Percentiles rank a stretch among this genome's conserved stretches.
Conservation (phyloP, 108 stramenopile species). For the Cyclotella baltica region DNA sequence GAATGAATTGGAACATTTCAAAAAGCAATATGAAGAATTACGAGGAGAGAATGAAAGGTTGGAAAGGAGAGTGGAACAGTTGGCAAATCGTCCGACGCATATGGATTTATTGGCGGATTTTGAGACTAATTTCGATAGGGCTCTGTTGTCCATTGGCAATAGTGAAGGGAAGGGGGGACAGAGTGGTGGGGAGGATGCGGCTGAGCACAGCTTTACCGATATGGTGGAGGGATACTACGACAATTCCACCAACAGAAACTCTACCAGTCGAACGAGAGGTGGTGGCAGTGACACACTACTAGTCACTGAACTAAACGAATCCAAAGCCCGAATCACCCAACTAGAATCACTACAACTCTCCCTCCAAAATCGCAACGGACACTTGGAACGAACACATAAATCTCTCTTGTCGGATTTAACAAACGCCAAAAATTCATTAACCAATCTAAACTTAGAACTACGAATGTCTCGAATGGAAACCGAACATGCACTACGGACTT, state of each 20-base stretch:
- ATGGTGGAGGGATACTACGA: constrained; percentile 35
- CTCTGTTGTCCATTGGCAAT: constrained; percentile 62
- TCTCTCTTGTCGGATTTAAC: constrained; percentile 56
- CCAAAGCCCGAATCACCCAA: constrained; percentile 72
- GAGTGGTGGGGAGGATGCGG: constrained; percentile 70
- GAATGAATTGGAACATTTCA: constrained; percentile 68
- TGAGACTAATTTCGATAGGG: constrained; percentile 90
- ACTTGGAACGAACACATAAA: constrained; percentile 61
- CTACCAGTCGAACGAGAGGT: background rate
- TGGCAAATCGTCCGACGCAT: constrained; percentile 84
- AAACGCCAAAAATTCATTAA: constrained; percentile 41
- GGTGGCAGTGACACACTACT: constrained; percentile 33
- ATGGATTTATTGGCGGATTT: constrained; percentile 89
- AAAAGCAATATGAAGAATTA: constrained; percentile 60
- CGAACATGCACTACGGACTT: constrained; percentile 69
- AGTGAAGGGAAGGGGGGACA: constrained; percentile 37
- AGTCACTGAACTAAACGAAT: constrained; percentile 76
- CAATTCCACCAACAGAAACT: background rate
- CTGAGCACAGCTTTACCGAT: constrained; percentile 18
- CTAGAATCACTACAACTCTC: constrained; percentile 76
- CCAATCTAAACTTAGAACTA: constrained; percentile 77
- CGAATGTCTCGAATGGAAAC: constrained; percentile 90
- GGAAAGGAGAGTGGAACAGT: constrained; percentile 68
- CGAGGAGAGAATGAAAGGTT: constrained; percentile 69
- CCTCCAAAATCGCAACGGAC: constrained; percentile 60